A percentile compares a stretch with the other conserved stretches of the same genome.
These are phyloP conservation scores for Boletus pseudopeckii DNA, from an alignment of 768 basidiomycete genomes.

Conservation along the genomic window DNA sequence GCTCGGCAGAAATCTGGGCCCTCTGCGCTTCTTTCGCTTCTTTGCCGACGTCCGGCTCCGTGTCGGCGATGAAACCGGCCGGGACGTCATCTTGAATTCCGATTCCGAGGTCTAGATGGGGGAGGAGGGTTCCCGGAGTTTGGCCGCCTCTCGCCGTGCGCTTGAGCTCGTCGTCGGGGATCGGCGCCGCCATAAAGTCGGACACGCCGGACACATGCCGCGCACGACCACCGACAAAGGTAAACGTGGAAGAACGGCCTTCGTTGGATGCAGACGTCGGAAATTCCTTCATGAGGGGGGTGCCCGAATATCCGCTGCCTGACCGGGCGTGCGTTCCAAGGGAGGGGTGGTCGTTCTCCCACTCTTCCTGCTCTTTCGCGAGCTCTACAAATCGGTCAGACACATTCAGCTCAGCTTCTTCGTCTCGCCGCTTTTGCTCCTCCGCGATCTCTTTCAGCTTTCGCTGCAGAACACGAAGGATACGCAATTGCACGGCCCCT, in stretches of 20 bases:
- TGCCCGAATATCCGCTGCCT: constrained; percentile 60
- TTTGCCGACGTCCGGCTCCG: constrained; percentile 29
- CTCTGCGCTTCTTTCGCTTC: constrained; percentile 34
- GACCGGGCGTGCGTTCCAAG: constrained; percentile 57
- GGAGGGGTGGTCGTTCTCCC: constrained; percentile 83
- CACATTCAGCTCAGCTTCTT: constrained; percentile 72
- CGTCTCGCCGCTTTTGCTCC: constrained; percentile 69
- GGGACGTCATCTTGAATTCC: constrained; percentile 78
- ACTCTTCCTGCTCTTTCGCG: constrained; percentile 69
- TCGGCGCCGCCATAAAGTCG: constrained; percentile 64
- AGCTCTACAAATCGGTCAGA: constrained; percentile 64
- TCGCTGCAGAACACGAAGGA: constrained; percentile 73
- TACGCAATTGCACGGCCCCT: constrained; percentile 84
- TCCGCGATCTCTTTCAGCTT: constrained; percentile 78
- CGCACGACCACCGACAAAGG: constrained; percentile 49
- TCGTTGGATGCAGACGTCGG: constrained; percentile 49
- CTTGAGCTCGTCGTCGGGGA: constrained; percentile 59
- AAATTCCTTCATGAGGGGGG: constrained; percentile 65
- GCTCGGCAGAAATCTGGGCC: constrained; percentile 39
- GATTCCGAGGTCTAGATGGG: constrained; percentile 69
- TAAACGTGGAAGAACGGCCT: constrained; percentile 42
- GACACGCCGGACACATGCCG: constrained; percentile 68
- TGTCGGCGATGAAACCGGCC: constrained; percentile 57
- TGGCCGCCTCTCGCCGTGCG: constrained; percentile 50
- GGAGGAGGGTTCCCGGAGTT: constrained; percentile 51